Evolutionary conservation across 2,329 filamentous ascomycete species (phyloP).

Genomic region (Venturia aucupariae): DNA sequence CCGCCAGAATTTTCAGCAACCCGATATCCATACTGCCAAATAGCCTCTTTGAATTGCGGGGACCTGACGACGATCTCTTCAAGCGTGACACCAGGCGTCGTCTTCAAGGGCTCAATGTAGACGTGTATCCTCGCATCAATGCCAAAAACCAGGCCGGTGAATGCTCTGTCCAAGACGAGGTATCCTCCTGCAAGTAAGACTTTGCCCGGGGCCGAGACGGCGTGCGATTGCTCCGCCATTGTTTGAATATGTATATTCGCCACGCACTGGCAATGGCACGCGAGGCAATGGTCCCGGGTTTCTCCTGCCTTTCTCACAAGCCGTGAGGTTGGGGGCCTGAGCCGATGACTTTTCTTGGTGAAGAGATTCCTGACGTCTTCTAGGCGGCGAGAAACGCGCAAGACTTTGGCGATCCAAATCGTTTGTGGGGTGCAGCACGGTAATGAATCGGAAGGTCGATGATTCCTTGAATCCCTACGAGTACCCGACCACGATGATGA

Average conservation of each 20-base stretch:
- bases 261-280: not conserved
- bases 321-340: not conserved
- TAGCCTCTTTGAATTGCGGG: constrained; percentile 79
- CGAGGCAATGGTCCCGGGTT: not conserved
- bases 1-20: constrained; percentile 51
- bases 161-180: constrained; percentile 78
- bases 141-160: constrained; percentile 65
- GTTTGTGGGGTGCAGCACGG: not conserved
- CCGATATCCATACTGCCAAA: constrained; percentile 80
- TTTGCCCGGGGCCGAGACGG: constrained; percentile 87
- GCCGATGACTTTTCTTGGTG: not conserved
- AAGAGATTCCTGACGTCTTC: not conserved
- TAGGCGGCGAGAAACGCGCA: constrained; percentile 1
- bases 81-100: constrained; percentile 51
- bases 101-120: constrained; percentile 45
- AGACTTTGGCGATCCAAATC: not conserved
- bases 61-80: constrained; percentile 77
- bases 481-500: no score
- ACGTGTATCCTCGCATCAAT: constrained; percentile 57
- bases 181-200: constrained; percentile 92
- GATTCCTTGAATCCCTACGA: no score
- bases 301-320: not conserved
- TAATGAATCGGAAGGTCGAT: not conserved
- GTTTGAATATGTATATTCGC: not conserved
- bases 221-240: constrained; percentile 17